phyloP scores from a whole-genome alignment of 495 filamentous ascomycete species.

The Cercophora scortea region DNA sequence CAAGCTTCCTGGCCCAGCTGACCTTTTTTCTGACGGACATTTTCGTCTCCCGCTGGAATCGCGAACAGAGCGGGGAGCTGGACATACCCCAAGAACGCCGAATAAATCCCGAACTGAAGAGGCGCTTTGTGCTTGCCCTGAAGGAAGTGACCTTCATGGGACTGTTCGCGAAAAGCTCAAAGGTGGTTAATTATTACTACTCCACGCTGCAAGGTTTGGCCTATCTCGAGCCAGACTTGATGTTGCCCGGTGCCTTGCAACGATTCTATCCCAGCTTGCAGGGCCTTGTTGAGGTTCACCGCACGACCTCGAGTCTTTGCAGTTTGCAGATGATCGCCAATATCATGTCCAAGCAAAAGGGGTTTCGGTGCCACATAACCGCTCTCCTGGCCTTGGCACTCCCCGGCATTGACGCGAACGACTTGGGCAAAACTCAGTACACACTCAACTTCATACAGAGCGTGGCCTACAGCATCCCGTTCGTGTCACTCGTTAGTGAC shows the following conservation, averaged over 20 bases:
- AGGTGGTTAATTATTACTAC: constrained; percentile 83
- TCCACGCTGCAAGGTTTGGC: constrained; percentile 83
- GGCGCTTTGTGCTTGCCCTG: constrained; percentile 82
- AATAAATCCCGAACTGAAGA: constrained; percentile 73
- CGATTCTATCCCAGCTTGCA: constrained; percentile 95
- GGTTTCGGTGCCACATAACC: constrained; percentile 91
- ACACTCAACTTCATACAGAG: constrained; percentile 91
- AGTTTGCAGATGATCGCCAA: constrained; percentile 82
- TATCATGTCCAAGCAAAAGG: constrained; percentile 83
- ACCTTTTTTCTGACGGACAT: constrained; percentile 92
- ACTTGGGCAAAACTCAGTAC: constrained; percentile 91
- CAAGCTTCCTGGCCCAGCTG: constrained; percentile 79
- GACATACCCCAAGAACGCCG: constrained; percentile 70
- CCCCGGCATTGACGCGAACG: constrained; percentile 95
- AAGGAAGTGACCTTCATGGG: constrained; percentile 97
- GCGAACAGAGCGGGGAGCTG: constrained; percentile 86
- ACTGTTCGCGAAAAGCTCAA: constrained; percentile 88
- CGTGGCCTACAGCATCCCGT: constrained; percentile 89
- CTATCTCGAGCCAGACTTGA: constrained; percentile 84
- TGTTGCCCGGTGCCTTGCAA: constrained; percentile 88
- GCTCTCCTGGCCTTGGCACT: constrained; percentile 84
- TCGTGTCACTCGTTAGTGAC: constrained; percentile 70
- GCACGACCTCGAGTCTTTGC: constrained; percentile 88
- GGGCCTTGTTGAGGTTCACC: constrained; percentile 93
- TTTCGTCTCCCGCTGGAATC: constrained; percentile 97